These are phyloP conservation scores for Nematodospora anomalae DNA, from an alignment of 1,139 yeast species.

Conservation along the genomic window DNA sequence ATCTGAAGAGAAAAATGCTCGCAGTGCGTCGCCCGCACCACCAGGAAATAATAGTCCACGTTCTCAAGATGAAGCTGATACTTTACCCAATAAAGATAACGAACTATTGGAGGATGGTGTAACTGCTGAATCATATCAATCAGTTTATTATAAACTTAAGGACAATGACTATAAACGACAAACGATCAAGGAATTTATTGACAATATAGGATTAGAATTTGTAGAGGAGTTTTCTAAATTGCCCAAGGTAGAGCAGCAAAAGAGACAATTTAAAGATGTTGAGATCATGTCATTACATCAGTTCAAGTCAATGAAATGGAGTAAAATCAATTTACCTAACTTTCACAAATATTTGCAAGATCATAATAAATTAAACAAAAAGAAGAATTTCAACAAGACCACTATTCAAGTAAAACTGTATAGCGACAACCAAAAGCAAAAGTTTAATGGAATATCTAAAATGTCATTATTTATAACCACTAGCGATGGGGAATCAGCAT, in stretches of 20 bases:
- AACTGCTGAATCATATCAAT: constrained; percentile 50
- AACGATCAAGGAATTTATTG: constrained; percentile 27
- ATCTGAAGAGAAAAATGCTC: constrained; percentile 15
- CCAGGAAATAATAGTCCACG: constrained; percentile 4
- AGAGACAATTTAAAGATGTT: constrained; percentile 15
- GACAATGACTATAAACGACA: constrained; percentile 51
- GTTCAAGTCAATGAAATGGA: constrained; percentile 31
- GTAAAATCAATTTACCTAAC: constrained; percentile 36
- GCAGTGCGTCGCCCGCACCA: constrained; percentile 4
- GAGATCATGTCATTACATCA: constrained; percentile 27
- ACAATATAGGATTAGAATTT: constrained; percentile 24
- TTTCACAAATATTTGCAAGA: constrained; percentile 30
- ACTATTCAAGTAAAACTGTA: constrained; percentile 44
- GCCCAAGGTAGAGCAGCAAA: constrained; percentile 16
- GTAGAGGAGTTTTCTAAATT: constrained; percentile 13
- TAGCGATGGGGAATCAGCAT: constrained; percentile 14
- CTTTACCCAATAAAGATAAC: constrained; percentile 39
- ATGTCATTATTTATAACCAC: constrained; percentile 57
- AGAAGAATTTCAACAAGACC: constrained; percentile 25
- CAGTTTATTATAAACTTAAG: constrained; percentile 48
- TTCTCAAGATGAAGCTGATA: constrained; percentile 13
- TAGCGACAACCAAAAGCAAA: constrained; percentile 57
- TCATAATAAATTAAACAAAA: constrained; percentile 24
- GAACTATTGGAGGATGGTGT: constrained; percentile 41
- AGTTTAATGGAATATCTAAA: constrained; percentile 72